Conservation (phyloP, 768 basidiomycete species). For the Mycena leptocephala region DNA sequence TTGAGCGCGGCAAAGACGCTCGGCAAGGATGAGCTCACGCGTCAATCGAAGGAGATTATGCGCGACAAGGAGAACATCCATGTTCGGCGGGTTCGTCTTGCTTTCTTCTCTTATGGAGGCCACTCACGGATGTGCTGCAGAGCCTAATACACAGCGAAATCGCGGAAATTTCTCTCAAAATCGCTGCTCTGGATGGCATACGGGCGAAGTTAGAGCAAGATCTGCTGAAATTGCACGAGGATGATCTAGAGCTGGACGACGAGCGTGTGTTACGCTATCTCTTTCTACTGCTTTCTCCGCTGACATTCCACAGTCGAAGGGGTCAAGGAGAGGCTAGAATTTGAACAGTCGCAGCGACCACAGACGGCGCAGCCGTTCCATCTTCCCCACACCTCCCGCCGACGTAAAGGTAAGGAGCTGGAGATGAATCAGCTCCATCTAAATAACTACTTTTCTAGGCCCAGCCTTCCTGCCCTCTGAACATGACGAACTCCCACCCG, state of each 20-base stretch:
- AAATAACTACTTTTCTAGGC: slow-evolving; percentile 59
- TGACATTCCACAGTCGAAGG: slow-evolving; percentile 80
- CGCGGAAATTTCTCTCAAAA: slow-evolving; percentile 91
- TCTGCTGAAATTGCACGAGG: slow-evolving; percentile 91
- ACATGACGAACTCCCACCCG: slow-evolving; percentile 94
- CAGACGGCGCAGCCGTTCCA: slow-evolving; percentile 58
- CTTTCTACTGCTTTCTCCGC: neutral
- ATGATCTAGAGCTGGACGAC: slow-evolving; percentile 97
- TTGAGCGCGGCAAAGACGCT: slow-evolving; percentile 79
- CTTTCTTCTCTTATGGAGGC: slow-evolving; percentile 12
- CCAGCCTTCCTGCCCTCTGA: slow-evolving; percentile 98
- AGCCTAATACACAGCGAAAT: slow-evolving; percentile 91
- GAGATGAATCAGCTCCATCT: neutral
- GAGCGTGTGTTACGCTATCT: slow-evolving; percentile 77
- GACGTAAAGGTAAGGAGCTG: slow-evolving; percentile 71
- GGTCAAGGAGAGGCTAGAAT: slow-evolving; percentile 86
- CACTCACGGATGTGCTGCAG: slow-evolving; percentile 57
- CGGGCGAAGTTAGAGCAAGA: slow-evolving; percentile 86
- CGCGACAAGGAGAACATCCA: slow-evolving; percentile 95
- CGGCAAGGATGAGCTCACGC: slow-evolving; percentile 87
- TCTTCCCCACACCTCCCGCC: slow-evolving; percentile 73
- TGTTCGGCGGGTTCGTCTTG: slow-evolving; percentile 82
- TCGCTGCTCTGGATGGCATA: slow-evolving; percentile 87
- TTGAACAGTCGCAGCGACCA: slow-evolving; percentile 68
- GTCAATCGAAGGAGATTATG: slow-evolving; percentile 89